These are phyloP conservation scores for Perkinsus marinus DNA, from an alignment of 169 alveolate genomes.

Conservation along the genomic window DNA sequence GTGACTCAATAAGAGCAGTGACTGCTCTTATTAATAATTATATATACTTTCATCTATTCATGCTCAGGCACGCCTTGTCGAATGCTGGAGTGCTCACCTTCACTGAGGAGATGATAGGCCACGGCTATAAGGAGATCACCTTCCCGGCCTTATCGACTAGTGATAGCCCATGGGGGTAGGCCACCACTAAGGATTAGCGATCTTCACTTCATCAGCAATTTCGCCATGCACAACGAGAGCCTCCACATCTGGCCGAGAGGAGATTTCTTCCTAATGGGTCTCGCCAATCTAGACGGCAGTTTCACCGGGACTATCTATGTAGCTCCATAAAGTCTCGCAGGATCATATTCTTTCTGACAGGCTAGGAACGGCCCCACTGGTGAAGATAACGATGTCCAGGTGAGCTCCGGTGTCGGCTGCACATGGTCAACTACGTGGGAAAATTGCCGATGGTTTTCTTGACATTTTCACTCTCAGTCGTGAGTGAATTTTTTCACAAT, in stretches of 20 bases:
- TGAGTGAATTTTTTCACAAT: no score
- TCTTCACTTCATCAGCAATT: background rate
- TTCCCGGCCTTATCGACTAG: background rate
- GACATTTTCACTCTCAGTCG: no score
- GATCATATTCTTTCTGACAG: background rate
- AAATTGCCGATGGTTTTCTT: no score
- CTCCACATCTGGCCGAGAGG: background rate
- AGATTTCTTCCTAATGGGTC: background rate
- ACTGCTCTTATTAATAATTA: no score
- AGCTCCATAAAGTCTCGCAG: background rate
- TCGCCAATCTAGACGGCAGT: constrained; percentile 1
- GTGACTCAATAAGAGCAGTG: no score
- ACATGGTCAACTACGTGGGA: no score
- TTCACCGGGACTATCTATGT: constrained; percentile 6
- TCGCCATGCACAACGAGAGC: background rate
- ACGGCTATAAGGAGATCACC: constrained; percentile 1
- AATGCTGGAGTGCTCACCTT: constrained; percentile 1
- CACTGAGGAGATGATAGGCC: constrained; percentile 5
- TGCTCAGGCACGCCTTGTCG: background rate
- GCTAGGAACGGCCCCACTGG: background rate
- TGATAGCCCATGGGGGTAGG: background rate
- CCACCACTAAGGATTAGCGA: background rate
- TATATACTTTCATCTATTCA: no score
- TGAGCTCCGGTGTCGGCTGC: background rate
- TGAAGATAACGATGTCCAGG: background rate